Percentiles rank a stretch among this genome's conserved stretches.
Conservation (phyloP, 2,329 filamentous ascomycete genomes). For the Neoscytalidium dimidiatum region DNA sequence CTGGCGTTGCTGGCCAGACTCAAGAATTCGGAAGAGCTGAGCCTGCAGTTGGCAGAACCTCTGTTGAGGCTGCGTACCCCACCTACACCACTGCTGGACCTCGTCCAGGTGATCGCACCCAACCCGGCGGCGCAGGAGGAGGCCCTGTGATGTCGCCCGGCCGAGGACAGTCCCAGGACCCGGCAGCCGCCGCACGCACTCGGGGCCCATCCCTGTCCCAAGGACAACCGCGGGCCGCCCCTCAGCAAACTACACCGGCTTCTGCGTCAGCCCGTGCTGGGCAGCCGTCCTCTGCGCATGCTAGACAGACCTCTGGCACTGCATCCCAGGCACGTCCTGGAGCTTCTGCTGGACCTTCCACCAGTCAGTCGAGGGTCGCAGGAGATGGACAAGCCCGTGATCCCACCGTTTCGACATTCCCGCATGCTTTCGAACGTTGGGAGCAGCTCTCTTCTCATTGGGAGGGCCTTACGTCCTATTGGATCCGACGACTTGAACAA, state of each 20-base stretch:
- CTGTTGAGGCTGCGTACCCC: slow-evolving; percentile 1
- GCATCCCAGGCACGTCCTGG: slow-evolving; percentile 33
- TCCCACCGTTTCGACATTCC: slow-evolving; percentile 68
- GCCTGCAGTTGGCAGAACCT: slow-evolving; percentile 8
- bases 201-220: slow-evolving; percentile 30
- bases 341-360: slow-evolving; percentile 24
- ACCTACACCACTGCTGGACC: slow-evolving; percentile 5
- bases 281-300: slow-evolving; percentile 25
- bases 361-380: slow-evolving; percentile 28
- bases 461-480: slow-evolving; percentile 96
- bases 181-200: slow-evolving; percentile 1
- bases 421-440: slow-evolving; percentile 97
- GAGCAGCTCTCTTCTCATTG: slow-evolving; percentile 95
- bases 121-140: slow-evolving; percentile 2
- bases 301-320: slow-evolving; percentile 34
- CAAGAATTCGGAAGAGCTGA: slow-evolving; percentile 4
- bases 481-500: slow-evolving; percentile 89
- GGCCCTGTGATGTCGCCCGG: slow-evolving; percentile 13
- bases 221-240: slow-evolving; percentile 35
- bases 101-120: neutral
- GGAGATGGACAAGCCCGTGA: slow-evolving; percentile 32
- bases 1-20: slow-evolving; percentile 50
- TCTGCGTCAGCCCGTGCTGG: slow-evolving; percentile 19
- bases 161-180: slow-evolving; percentile 4
- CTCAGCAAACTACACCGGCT: slow-evolving; percentile 29